Evolutionary conservation across 495 filamentous ascomycete genomes (phyloP).

Genomic region (Oidiodendron maius): DNA sequence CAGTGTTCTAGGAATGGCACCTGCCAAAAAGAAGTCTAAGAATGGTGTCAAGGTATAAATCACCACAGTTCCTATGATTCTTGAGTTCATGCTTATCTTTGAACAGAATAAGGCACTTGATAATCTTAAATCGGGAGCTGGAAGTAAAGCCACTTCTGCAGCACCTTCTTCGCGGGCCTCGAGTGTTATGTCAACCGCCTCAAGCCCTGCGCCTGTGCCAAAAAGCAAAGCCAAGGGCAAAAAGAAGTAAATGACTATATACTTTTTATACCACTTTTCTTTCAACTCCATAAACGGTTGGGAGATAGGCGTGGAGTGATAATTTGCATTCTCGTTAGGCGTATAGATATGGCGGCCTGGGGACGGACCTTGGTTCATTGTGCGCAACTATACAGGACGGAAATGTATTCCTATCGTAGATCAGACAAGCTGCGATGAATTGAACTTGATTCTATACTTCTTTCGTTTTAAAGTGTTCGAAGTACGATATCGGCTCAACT

Average conservation of each 20-base stretch:
- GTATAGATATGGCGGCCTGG: too few relatives aligned
- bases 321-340: conserved; percentile 18
- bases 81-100: conserved; percentile 18
- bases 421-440: too few relatives aligned
- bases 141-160: conserved; percentile 23
- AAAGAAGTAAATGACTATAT: conserved; percentile 39
- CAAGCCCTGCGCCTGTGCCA: conserved; percentile 36
- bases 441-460: too few relatives aligned
- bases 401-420: too few relatives aligned
- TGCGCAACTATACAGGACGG: too few relatives aligned
- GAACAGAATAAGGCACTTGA: conserved; percentile 57
- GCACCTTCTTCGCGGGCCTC: conserved; percentile 30
- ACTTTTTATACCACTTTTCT: conserved; percentile 11
- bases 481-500: too few relatives aligned
- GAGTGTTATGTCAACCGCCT: conserved; percentile 49
- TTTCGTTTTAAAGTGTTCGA: too few relatives aligned
- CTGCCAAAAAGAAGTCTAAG: conserved; percentile 90
- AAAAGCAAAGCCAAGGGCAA: conserved; percentile 46
- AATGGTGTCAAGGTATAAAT: conserved; percentile 60
- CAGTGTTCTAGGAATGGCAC: conserved; percentile 61
- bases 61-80: background rate
- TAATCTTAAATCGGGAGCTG: conserved; percentile 48
- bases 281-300: conserved; percentile 13
- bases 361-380: too few relatives aligned
- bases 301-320: conserved; percentile 12